Evolutionary conservation across 1,284 basidiomycete species (phyloP).

Genomic region (Cryptococcus amylolentus): DNA sequence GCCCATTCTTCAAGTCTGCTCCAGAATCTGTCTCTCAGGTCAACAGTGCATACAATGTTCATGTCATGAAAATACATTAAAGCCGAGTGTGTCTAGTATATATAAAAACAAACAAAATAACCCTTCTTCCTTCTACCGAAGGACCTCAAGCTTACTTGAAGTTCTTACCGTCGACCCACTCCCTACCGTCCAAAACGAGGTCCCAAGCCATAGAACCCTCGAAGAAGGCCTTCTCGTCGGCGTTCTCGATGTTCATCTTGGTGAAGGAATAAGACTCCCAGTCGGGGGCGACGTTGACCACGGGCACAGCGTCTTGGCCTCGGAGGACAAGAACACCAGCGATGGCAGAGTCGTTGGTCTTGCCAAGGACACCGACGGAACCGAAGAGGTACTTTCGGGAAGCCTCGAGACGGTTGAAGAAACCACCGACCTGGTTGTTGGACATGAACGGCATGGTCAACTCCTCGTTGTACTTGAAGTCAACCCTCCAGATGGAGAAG

Average conservation of each 20-base stretch:
- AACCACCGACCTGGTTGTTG: slow-evolving; percentile 73
- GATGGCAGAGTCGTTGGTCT: slow-evolving; percentile 71
- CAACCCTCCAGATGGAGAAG: slow-evolving; percentile 85
- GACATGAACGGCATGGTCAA: slow-evolving; percentile 92
- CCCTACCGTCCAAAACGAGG: slow-evolving; percentile 76
- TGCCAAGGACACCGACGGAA: slow-evolving; percentile 85
- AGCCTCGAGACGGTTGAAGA: slow-evolving; percentile 93
- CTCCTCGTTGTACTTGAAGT: slow-evolving; percentile 95
- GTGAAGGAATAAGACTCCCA: slow-evolving; percentile 78
- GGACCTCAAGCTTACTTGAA: slow-evolving; percentile 41
- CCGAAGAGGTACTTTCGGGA: slow-evolving; percentile 94
- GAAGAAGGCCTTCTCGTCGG: slow-evolving; percentile 79
- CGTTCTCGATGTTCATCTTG: slow-evolving; percentile 59
- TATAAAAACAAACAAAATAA: slow-evolving; percentile 2
- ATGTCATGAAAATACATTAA: background rate
- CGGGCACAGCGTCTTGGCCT: slow-evolving; percentile 63
- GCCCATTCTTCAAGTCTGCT: no score
- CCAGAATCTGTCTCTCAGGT: no score
- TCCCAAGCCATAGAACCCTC: slow-evolving; percentile 89
- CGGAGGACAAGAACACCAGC: slow-evolving; percentile 76
- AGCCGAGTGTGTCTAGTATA: background rate
- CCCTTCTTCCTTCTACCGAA: background rate
- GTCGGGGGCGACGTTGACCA: slow-evolving; percentile 83
- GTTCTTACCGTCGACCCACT: slow-evolving; percentile 61
- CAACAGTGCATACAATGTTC: no score